phyloP scores from a whole-genome alignment of 441 rosid genomes.

The Mallotus repandus region DNA sequence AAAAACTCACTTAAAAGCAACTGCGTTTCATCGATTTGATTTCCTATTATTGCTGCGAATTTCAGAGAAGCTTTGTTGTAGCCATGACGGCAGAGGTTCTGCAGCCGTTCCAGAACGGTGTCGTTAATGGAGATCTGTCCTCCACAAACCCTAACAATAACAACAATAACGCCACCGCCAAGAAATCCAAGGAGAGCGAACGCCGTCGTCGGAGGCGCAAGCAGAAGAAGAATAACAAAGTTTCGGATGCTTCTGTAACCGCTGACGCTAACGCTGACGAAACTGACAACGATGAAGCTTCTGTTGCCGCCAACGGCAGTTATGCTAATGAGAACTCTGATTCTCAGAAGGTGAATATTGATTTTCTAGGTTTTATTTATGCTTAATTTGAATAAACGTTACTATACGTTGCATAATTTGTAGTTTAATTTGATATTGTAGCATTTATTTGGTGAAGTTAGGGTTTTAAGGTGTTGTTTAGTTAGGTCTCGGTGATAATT shows the following conservation, averaged over 20 bases:
- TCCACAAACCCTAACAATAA: constrained; percentile 30
- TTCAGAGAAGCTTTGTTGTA: neutral
- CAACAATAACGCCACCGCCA: constrained; percentile 30
- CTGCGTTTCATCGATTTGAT: neutral
- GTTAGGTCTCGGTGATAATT: too few relatives aligned
- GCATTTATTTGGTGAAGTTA: constrained; percentile 4
- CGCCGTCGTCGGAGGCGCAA: constrained; percentile 96
- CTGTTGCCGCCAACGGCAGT: constrained; percentile 28
- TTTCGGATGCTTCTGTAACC: constrained; percentile 26
- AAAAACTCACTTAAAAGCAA: too few relatives aligned
- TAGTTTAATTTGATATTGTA: neutral
- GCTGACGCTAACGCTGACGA: constrained; percentile 21
- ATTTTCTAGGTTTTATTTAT: constrained; percentile 30
- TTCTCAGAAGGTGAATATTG: constrained; percentile 44
- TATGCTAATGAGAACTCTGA: constrained; percentile 52
- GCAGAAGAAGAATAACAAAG: constrained; percentile 85
- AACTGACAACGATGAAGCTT: constrained; percentile 39
- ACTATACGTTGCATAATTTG: neutral
- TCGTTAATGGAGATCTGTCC: constrained; percentile 51
- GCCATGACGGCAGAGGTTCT: constrained; percentile 55
- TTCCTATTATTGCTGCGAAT: neutral
- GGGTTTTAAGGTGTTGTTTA: neutral
- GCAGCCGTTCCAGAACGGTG: constrained; percentile 39
- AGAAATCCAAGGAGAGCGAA: constrained; percentile 72
- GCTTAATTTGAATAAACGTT: neutral